These are phyloP conservation scores for Dothideomycetes sp. DNA, from an alignment of 2,329 filamentous ascomycete species.

Conservation along the genomic window DNA sequence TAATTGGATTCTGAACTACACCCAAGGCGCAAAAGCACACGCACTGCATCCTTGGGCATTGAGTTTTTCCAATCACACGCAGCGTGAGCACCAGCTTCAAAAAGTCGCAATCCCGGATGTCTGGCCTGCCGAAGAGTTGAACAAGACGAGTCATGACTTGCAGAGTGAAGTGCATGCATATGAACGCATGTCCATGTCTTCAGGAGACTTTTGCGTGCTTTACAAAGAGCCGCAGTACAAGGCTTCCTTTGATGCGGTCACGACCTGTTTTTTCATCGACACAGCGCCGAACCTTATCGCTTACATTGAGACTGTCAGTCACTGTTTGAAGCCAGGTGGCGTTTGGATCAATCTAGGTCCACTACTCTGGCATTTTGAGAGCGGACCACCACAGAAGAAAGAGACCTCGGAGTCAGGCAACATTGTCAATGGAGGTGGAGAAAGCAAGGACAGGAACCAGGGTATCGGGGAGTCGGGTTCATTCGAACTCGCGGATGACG, in stretches of 20 bases:
- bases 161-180: constrained; percentile 27
- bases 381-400: constrained; percentile 43
- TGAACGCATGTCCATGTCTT: constrained; percentile 83
- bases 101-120: constrained; percentile 71
- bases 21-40: constrained; percentile 51
- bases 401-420: constrained; percentile 9
- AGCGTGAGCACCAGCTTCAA: constrained; percentile 64
- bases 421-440: constrained; percentile 33
- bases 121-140: constrained; percentile 31
- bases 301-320: constrained; percentile 74
- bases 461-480: constrained; percentile 84
- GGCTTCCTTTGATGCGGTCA: constrained; percentile 67
- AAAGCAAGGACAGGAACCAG: constrained; percentile 27
- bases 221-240: constrained; percentile 59
- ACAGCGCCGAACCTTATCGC: constrained; percentile 88
- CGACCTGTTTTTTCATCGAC: constrained; percentile 92
- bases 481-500: constrained; percentile 82
- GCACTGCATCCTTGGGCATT: constrained; percentile 78
- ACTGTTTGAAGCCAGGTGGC: constrained; percentile 69
- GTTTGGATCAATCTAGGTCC: constrained; percentile 86
- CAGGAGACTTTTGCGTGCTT: constrained; percentile 83
- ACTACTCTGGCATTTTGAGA: constrained; percentile 90
- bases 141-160: constrained; percentile 20
- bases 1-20: constrained; percentile 63
- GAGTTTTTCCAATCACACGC: constrained; percentile 76